Base-by-base conservation (phyloP, 2,329 filamentous ascomycete genomes). In the Ceratocystis harringtonii region DNA sequence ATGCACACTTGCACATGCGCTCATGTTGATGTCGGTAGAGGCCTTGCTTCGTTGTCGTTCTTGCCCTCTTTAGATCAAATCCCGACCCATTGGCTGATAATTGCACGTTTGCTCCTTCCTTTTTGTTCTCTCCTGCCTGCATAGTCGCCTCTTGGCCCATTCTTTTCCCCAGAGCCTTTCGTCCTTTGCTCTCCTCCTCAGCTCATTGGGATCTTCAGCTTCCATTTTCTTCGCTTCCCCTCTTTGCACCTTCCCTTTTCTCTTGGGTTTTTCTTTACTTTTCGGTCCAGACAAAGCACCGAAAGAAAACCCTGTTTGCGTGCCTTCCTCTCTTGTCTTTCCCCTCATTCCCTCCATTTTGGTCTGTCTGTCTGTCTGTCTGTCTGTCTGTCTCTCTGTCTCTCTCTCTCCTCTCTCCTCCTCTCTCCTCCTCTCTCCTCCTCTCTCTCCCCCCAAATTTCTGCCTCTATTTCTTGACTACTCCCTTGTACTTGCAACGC, bases 401-500 rank as follows among this genome's bases (percentile, higher is more conserved):
- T 43, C 17, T 43, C 30, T 61, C 1, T 32, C 55, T 32, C 15
- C n/a, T n/a, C n/a, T n/a, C n/a, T n/a, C n/a, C n/a, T n/a, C n/a
- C n/a, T n/a, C n/a, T n/a, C n/a, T n/a, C n/a, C n/a, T n/a, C 48
- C 30, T 50, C 52, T 63, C 32, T n/a, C 17, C 19, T 15, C 25
- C 32, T 58, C 58, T 52, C 50, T 68, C 62, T 22, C 45, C n/a
- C n/a, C 45, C 12, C n/a, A 12, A 50, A 36, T 3, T 30, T 58
- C 5, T 32, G 52, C 52, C 45, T 52, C 19, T 28, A 25, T 41
- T 41, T 41, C 36, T 41, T 4, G 36, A 19, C 45, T 2, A 19
- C 22, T 50, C 22, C 8, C 45, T 50, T n/a, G n/a, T 17, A n/a
- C n/a, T n/a, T n/a, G n/a, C n/a, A 22, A n/a, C 15, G n/a, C 5